A percentile compares a stretch with the other conserved stretches of the same genome.
phyloP scores from a whole-genome alignment of 192 early-diverging fungal species.

The Phlyctochytrium arcticum region DNA sequence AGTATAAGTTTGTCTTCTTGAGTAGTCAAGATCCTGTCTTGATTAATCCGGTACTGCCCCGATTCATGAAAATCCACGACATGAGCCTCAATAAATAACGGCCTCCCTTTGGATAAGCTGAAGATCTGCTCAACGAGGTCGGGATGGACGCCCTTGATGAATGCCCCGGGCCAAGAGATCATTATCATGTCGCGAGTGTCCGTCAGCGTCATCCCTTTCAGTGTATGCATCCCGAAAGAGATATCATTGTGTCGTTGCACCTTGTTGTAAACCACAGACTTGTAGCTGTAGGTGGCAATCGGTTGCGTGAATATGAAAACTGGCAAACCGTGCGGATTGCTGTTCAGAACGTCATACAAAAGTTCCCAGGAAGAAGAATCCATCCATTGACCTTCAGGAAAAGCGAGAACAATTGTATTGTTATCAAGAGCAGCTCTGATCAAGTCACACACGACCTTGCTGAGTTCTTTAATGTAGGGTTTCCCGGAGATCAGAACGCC shows the following conservation, averaged over 20 bases:
- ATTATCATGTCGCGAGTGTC: constrained; percentile 43
- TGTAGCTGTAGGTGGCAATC: constrained; percentile 24
- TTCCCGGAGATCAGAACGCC: background rate
- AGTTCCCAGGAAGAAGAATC: constrained; percentile 46
- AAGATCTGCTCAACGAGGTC: constrained; percentile 37
- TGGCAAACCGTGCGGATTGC: constrained; percentile 10
- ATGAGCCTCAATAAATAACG: constrained; percentile 41
- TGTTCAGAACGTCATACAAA: constrained; percentile 27
- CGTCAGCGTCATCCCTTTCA: constrained; percentile 25
- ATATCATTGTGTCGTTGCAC: constrained; percentile 30
- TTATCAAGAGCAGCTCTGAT: constrained; percentile 26
- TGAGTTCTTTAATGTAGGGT: constrained; percentile 33
- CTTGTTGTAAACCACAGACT: constrained; percentile 1
- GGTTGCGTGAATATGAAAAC: constrained; percentile 40
- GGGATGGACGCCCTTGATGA: constrained; percentile 26
- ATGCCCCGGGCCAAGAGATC: constrained; percentile 23
- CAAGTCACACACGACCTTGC: constrained; percentile 32
- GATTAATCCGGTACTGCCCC: constrained; percentile 32
- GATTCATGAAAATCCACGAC: constrained; percentile 45
- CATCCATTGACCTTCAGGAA: constrained; percentile 49
- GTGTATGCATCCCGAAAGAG: constrained; percentile 2
- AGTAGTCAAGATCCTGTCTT: constrained; percentile 24
- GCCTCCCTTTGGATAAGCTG: constrained; percentile 44
- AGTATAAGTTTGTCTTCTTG: constrained; percentile 34
- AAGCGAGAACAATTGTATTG: constrained; percentile 33